phyloP scores from a whole-genome alignment of 1,284 basidiomycete genomes.

The Cutaneotrichosporon cavernicola region DNA sequence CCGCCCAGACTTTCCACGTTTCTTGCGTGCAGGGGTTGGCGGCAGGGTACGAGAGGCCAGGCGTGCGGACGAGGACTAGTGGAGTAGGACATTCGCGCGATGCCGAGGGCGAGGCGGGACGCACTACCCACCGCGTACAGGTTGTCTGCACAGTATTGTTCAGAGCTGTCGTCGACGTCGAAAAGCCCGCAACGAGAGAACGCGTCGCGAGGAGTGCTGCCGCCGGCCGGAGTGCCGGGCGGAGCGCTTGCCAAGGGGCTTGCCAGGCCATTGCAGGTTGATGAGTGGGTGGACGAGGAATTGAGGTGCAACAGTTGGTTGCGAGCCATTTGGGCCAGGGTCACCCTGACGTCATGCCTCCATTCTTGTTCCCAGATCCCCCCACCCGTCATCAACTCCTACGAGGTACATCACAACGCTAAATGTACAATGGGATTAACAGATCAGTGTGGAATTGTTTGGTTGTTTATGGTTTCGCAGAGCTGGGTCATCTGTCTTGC shows the following conservation, averaged over 20 bases:
- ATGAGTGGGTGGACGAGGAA: too few relatives aligned
- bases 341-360: too few relatives aligned
- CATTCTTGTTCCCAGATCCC: too few relatives aligned
- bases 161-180: not conserved
- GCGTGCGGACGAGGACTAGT: constrained; percentile 39
- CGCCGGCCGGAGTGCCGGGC: constrained; percentile 2
- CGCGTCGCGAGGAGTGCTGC: not conserved
- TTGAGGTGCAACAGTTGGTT: too few relatives aligned
- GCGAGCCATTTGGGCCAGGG: too few relatives aligned
- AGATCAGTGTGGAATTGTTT: not conserved
- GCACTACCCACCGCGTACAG: constrained; percentile 39
- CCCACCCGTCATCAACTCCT: too few relatives aligned
- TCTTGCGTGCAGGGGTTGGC: not conserved
- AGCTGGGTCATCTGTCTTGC: not conserved
- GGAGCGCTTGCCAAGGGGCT: not conserved
- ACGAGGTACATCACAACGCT: too few relatives aligned
- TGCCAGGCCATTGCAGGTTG: not conserved
- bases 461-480: too few relatives aligned
- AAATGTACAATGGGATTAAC: not conserved
- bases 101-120: constrained; percentile 33
- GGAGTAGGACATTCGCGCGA: constrained; percentile 45
- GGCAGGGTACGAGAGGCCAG: constrained; percentile 22
- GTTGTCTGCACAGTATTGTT: not conserved
- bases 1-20: constrained; percentile 49
- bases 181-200: not conserved